Evolutionary conservation across 2,329 filamentous ascomycete genomes (phyloP), one percentile per base, ranked within the genome.

Genomic region (Cucurbitaria berberidis): DNA sequence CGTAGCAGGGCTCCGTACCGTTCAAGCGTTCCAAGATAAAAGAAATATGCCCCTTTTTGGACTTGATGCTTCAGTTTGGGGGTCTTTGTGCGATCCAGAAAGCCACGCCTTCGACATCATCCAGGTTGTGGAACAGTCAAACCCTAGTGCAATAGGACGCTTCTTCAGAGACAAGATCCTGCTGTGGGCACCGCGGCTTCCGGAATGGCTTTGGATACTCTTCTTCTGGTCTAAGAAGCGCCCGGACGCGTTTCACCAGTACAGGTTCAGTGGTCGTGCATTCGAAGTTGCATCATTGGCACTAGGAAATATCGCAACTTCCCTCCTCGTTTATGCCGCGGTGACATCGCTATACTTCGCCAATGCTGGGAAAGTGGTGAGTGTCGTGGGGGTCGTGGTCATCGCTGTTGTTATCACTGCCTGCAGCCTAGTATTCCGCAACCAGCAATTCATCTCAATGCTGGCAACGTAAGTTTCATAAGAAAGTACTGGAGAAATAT

Each of bases 31-130:
- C 22, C 38, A 56, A 15, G n/a, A 7, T 9, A 9, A 44, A n/a
- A 39, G 38, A 6, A 21, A 46, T 11, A 38, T 4, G 15, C 5
- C 18, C 3, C 27, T 58, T 13, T 11, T 5, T 5, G 55, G 51
- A 27, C 1, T n/a, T 5, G 52, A 52, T 36, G 30, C 29, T 1
- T n/a, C 30, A 5, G 19, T 49, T 16, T 55, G 55, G 51, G 52
- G 55, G 3, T 45, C 45, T 8, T 9, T 43, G 13, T 3, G 32
- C 9, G 6, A 51, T 11, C 35, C 49, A 5, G 0, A 9, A n/a
- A 13, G 6, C 1, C 29, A 47, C 32, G 46, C 45, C 11, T 18
- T 3, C 2, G 55, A 58, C 41, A 34, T 58, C 7, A 55, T 58
- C 18, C 51, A 55, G 41, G 44, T 58, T 9, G 26, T 58, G 18